Conservation (phyloP, 495 filamentous ascomycete species). For the Aspergillus hancockii region DNA sequence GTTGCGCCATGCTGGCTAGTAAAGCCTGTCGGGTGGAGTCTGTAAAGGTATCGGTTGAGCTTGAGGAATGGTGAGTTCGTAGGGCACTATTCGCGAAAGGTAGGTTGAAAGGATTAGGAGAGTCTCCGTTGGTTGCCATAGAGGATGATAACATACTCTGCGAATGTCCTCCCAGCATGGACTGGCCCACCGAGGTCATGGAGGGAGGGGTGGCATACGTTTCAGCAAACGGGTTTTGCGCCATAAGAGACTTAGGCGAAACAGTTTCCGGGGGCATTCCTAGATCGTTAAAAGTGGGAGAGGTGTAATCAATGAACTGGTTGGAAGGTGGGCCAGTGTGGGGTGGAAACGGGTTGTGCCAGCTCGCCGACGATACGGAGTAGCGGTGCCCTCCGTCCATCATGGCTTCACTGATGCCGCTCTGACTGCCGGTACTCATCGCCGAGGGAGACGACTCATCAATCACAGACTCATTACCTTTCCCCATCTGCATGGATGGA, state of each 20-base stretch:
- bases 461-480: constrained; percentile 71
- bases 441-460: constrained; percentile 94
- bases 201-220: constrained; percentile 60
- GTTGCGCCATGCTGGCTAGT: constrained; percentile 77
- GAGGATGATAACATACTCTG: constrained; percentile 59
- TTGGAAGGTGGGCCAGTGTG: constrained; percentile 58
- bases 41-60: constrained; percentile 80
- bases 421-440: constrained; percentile 89
- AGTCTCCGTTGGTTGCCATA: constrained; percentile 56
- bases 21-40: constrained; percentile 90
- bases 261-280: constrained; percentile 46
- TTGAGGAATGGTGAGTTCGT: constrained; percentile 63
- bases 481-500: constrained; percentile 69
- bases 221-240: constrained; percentile 46
- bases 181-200: constrained; percentile 59
- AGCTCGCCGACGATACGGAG: constrained; percentile 58
- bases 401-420: constrained; percentile 90
- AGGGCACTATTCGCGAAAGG: constrained; percentile 54
- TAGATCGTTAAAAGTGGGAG: constrained; percentile 43
- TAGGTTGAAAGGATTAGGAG: constrained; percentile 56
- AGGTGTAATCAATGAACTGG: constrained; percentile 60
- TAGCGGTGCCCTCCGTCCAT: constrained; percentile 73
- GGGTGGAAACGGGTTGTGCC: constrained; percentile 66
- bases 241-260: constrained; percentile 51
- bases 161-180: constrained; percentile 51